Evolutionary conservation across 2,329 filamentous ascomycete species (phyloP), one percentile per base, ranked within the genome.

Genomic region (Alternaria brassicae): DNA sequence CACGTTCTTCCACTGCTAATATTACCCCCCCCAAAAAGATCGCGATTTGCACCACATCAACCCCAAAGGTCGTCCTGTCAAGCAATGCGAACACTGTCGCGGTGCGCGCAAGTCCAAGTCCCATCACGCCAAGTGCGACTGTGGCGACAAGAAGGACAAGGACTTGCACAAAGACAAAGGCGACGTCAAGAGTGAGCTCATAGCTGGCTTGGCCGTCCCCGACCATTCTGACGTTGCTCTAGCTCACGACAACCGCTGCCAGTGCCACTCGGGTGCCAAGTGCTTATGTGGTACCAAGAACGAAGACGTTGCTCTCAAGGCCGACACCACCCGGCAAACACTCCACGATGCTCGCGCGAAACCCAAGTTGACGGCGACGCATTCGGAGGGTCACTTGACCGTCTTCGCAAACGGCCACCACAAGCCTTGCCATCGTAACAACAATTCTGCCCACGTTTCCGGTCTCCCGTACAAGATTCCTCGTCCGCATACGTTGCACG

Each of bases 41-140:
- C 92, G 94, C 69, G 91, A 91, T 67, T 86, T 98, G 67, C 90
- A 92, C 75, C 92, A 96, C 78, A 96, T 97, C 83, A 96, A 96
- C 81, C 97, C 96, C 80, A 98, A 98, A 84, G 94, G 94, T 75
- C 91, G 94, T 64, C 95, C 95, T 63, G 93, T 98, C 71, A 97
- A 95, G 72, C 95, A 99, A 89, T 99, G 95, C 81, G 88, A 92
- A 70, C 95, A 99, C 82, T 99, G 95, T 82, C 94, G 95, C 78
- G 88, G 91, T 69, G 90, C 96, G 85, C 93, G 95, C 82, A 98
- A 98, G 85, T 94, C 92, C 79, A 92, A 95, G 72, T 90, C 93
- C 59, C 92, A 94, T 66, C 95, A 98, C 80, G 88, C 95, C 75
- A 96, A 95, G 80, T 99, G 95, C 82, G 93, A 98, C 80, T 99